phyloP scores from a whole-genome alignment of 164 flowering plant genomes.

The Magnolia officinalis region DNA sequence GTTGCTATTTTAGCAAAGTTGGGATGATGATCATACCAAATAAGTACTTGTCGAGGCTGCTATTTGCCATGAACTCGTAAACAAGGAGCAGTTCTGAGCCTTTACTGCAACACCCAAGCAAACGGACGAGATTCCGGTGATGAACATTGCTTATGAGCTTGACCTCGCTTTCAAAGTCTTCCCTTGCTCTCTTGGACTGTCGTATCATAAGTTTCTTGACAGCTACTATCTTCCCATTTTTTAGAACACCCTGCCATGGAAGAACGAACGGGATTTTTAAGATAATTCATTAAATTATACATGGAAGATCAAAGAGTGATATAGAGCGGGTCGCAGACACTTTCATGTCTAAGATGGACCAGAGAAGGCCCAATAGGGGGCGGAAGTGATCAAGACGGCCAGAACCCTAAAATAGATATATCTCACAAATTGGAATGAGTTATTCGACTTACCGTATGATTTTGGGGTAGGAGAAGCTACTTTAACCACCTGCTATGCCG shows the following conservation, averaged over 20 bases:
- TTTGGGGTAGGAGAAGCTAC: too few relatives aligned
- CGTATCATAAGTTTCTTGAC: constrained; percentile 42
- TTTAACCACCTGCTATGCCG: too few relatives aligned
- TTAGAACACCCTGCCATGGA: constrained; percentile 35
- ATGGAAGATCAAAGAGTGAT: too few relatives aligned
- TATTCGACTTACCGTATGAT: too few relatives aligned
- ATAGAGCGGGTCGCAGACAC: too few relatives aligned
- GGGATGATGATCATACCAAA: constrained; percentile 30
- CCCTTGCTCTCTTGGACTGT: constrained; percentile 28
- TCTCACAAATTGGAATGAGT: too few relatives aligned
- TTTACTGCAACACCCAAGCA: constrained; percentile 54
- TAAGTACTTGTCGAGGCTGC: constrained; percentile 52
- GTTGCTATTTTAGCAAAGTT: not conserved
- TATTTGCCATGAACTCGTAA: constrained; percentile 50
- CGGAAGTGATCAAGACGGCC: too few relatives aligned
- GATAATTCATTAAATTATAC: not conserved
- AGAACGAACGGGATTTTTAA: not conserved
- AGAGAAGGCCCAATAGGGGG: too few relatives aligned
- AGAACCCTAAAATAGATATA: too few relatives aligned
- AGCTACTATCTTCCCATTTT: constrained; percentile 51
- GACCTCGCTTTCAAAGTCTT: constrained; percentile 47
- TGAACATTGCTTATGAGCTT: constrained; percentile 59
- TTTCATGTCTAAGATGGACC: too few relatives aligned
- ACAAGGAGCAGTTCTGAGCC: constrained; percentile 49
- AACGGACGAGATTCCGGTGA: constrained; percentile 53